Conservation (phyloP, 768 basidiomycete species). For the Lactarius hengduanensis region DNA sequence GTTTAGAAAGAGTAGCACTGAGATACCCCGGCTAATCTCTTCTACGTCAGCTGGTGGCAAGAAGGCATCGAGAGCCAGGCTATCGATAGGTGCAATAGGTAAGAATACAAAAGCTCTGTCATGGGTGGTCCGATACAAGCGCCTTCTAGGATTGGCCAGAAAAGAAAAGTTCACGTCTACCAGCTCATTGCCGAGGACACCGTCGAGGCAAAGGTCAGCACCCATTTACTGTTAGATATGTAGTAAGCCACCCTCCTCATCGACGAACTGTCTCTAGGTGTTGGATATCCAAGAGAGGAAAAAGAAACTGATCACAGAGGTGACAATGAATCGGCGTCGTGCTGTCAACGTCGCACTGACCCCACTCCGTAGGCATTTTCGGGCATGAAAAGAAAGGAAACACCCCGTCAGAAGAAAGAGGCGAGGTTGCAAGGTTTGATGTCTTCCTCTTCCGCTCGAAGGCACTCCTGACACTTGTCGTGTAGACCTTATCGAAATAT, state of each 20-base stretch:
- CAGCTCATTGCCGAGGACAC: conserved; percentile 90
- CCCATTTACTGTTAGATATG: background rate
- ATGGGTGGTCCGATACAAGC: background rate
- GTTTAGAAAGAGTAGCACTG: conserved; percentile 35
- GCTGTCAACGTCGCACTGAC: background rate
- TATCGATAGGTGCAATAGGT: conserved; percentile 76
- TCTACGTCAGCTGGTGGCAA: conserved; percentile 69
- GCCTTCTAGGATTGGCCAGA: conserved; percentile 67
- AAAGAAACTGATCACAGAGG: conserved; percentile 75
- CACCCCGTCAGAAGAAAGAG: conserved; percentile 71
- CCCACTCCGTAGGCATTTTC: conserved; percentile 66
- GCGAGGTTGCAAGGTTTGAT: conserved; percentile 73
- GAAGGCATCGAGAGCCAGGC: conserved; percentile 86
- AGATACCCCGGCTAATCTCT: background rate
- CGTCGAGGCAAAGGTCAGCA: conserved; percentile 72
- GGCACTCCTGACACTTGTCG: background rate
- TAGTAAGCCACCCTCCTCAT: background rate
- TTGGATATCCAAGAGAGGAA: conserved; percentile 87
- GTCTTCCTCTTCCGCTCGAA: background rate
- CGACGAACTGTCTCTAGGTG: conserved; percentile 42
- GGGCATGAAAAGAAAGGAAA: conserved; percentile 74
- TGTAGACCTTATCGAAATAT: conserved; percentile 27
- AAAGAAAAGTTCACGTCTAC: conserved; percentile 79
- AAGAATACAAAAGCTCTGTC: conserved; percentile 7
- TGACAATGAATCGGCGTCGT: background rate